A percentile compares a stretch with the other conserved stretches of the same genome.
phyloP scores from a whole-genome alignment of 441 rosid species.

The Corymbia citriodora region DNA sequence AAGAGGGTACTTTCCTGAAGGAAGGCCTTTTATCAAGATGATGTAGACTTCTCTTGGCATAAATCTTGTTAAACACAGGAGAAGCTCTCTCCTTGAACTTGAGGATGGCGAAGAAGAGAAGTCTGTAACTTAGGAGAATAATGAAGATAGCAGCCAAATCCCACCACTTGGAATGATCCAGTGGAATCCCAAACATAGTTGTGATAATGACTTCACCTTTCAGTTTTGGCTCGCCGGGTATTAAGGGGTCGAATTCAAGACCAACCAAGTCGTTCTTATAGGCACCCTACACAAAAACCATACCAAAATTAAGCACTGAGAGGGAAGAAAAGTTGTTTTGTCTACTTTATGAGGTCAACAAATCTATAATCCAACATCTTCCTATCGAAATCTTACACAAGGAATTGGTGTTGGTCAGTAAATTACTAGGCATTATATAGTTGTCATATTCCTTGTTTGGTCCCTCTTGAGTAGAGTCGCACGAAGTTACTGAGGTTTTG shows the following conservation, averaged over 20 bases:
- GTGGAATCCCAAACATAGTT: conserved; percentile 9
- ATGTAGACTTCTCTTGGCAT: conserved; percentile 1
- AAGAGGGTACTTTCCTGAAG: neutral
- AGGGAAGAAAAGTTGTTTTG: neutral
- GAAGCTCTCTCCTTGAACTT: conserved; percentile 14
- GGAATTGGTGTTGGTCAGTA: neutral
- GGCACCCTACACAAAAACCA: conserved; percentile 18
- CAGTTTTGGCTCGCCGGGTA: conserved; percentile 11
- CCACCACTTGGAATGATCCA: conserved; percentile 29
- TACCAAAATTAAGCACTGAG: neutral
- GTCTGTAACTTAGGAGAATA: conserved; percentile 4
- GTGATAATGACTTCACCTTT: conserved; percentile 21
- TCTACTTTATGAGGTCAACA: neutral
- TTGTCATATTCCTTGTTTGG: neutral
- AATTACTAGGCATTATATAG: neutral
- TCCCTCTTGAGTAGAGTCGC: neutral
- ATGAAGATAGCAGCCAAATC: conserved; percentile 19
- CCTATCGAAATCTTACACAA: neutral
- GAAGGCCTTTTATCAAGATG: conserved; percentile 15
- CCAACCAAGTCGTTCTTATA: conserved; percentile 31
- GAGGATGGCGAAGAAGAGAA: conserved; percentile 13
- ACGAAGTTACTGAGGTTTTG: neutral
- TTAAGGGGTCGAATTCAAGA: conserved; percentile 26
- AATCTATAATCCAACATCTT: neutral
- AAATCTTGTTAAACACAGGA: conserved; percentile 10